Conservation (phyloP, 1,284 basidiomycete genomes). For the Ganoderma leucocontextum region DNA sequence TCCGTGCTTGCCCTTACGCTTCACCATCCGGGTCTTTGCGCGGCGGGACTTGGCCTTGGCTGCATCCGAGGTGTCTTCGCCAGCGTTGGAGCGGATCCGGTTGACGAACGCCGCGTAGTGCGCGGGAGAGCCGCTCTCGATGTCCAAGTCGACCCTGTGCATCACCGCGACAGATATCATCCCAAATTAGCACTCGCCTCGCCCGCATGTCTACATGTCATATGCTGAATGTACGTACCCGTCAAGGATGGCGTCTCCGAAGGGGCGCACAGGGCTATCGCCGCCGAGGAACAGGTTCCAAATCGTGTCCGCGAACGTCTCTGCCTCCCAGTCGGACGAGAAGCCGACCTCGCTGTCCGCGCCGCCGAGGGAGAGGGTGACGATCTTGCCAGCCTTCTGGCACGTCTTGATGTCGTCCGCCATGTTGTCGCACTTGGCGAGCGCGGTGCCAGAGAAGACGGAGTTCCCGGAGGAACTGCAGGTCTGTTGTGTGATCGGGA, state of each 20-base stretch:
- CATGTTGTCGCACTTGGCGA: conserved; percentile 61
- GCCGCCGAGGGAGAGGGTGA: conserved; percentile 70
- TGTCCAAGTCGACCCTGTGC: conserved; percentile 66
- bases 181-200: conserved; percentile 12
- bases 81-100: conserved; percentile 53
- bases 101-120: conserved; percentile 65
- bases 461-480: conserved; percentile 52
- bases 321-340: conserved; percentile 56
- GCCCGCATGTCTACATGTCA: too few species aligned
- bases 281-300: conserved; percentile 74
- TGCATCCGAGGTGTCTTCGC: conserved; percentile 50
- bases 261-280: conserved; percentile 58
- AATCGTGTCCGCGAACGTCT: conserved; percentile 61
- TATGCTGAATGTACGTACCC: conserved; percentile 50
- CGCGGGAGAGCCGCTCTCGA: conserved; percentile 62
- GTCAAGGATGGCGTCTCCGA: conserved; percentile 67
- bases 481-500: conserved; percentile 42
- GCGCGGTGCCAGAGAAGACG: conserved; percentile 61
- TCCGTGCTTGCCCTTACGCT: conserved; percentile 3
- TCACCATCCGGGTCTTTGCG: conserved; percentile 1
- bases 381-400: conserved; percentile 68
- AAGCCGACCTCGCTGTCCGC: conserved; percentile 62
- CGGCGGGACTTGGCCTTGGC: conserved; percentile 35
- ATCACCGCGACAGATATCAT: background rate
- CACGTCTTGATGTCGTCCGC: conserved; percentile 63